Base-by-base conservation (phyloP, 2,329 filamentous ascomycete species). In the Exophiala spinifera region DNA sequence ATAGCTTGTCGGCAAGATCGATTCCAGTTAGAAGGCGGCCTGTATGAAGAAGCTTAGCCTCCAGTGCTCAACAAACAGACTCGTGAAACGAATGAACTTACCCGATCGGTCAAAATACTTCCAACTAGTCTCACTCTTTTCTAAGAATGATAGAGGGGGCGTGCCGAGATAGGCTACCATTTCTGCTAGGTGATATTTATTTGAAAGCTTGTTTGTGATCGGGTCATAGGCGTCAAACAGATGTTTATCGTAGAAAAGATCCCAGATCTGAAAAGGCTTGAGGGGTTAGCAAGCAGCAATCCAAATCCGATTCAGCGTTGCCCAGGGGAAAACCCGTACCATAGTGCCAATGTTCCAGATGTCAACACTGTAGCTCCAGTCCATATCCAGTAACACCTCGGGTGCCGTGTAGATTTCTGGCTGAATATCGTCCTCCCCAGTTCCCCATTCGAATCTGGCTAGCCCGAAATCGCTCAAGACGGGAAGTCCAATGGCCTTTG, bases 271-370 rank as follows among this genome's bases (percentile, higher is more conserved):
- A 19, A 36, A 7, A 14, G 10, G 17, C 10, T 20, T n/a, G n/a
- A n/a, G n/a, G n/a, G 7, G 10, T 40, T 21, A 20, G 15, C 4
- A 13, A 13, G 17, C 17, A 42, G n/a, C n/a, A 13, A 19, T 4
- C 8, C 3, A 20, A 11, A n/a, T 28, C 31, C 31, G n/a, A 20
- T 39, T 6, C 21, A 17, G 15, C n/a, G 37, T 23, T 34, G 25
- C 13, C 8, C 62, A 54, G 28, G 23, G n/a, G n/a, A n/a, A n/a
- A 25, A 25, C 23, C 28, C 28, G 11, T 46, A 69, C 66, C 53
- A 68, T 53, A 51, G 59, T 51, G 14, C 53, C 67, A 23, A 67
- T 53, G 49, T 64, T 67, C 66, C 67, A 69, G 8, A 69, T 65
- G 53, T 69, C 64, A 34, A 66, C 63, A 25, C 55, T 61, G 19